Base-by-base conservation (phyloP, 257 asterid genomes). In the Lithospermum erythrorhizon region DNA sequence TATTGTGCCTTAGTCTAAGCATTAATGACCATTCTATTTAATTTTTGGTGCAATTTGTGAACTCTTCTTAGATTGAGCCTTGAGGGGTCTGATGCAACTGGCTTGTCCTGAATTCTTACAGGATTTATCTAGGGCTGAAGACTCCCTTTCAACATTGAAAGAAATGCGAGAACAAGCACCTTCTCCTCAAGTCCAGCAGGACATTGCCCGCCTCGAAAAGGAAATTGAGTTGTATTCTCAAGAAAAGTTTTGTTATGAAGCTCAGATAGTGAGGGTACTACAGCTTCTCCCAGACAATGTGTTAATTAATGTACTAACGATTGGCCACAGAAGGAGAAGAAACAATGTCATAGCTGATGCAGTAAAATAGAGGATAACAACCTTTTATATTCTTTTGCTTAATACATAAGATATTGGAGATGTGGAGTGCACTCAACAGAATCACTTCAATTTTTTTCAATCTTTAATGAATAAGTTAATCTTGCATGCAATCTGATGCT, bases 71-170 rank as follows among this genome's bases (percentile, higher is more conserved):
- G 57, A 0, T 9, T 1, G 21, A 53, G 24, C 15, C 27, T 9
- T 1, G 21, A 53, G 24, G 23, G 57, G 20, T 11, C 13, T 58
- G 32, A 29, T 37, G 22, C 10, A 56, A 57, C 23, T 24, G 19
- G 25, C 51, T 4, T 13, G 14, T 24, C 25, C 32, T 55, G 57
- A 20, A 45, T 13, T 47, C n/a, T 68, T 82, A 68, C 86, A 93
- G 98, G 97, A 93, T 61, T 86, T 93, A 72, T 84, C 95, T 64
- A 88, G 97, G 74, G 58, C 67, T 57, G 98, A 93, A 79, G 97
- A 93, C 75, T 61, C 78, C 23, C 71, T 93, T 59, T 58, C 95
- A 72, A 82, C 95, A 58, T 70, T 84, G 78, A 86, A 82, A 81
- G 83, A 85, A 61, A 78, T 84, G 95, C 83, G 74, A 70, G 90